Evolutionary conservation across 2,329 filamentous ascomycete species (phyloP), one percentile per base, ranked within the genome.

Genomic region (Penicillium palitans): DNA sequence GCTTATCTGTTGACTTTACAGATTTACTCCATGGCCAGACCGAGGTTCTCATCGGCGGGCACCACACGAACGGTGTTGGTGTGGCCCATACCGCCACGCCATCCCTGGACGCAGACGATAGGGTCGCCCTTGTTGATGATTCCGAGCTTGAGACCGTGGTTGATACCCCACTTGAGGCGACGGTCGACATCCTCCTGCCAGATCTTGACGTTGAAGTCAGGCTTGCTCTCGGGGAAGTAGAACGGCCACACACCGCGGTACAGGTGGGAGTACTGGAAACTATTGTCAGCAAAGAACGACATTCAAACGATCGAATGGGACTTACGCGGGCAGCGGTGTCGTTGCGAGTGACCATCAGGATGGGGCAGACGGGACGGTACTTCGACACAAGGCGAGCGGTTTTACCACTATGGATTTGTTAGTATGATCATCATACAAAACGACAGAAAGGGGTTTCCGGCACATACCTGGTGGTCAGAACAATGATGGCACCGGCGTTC

Each of bases 121-220:
- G 80, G 78, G 69, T 93, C 90, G 62, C 90, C 91, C 74, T 91
- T 87, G 77, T 87, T 88, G 65, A 96, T 83, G 59, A 95, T 87
- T 62, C 87, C 83, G 45, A 99, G 89, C 79, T 89, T 87, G 72
- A 96, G 86, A 69, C 91, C 95, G 75, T 92, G 87, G 75, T 85
- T 82, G 76, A 99, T 91, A 76, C 91, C 95, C 93, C 93, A 99
- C 85, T 93, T 96, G 79, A 99, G 91, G 74, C 95, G 91, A 76
- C 88, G 87, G 81, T 99, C 95, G 69, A 99, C 95, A 79, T 99
- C 93, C 83, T 98, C 92, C 82, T 99, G 95, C 95, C 95, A 99
- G 80, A 96, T 93, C 72, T 89, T 86, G 78, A 89, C 86, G 76
- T 84, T 85, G 80, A 98, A 99, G 82, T 99, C 91, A 69, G 95